Base-by-base conservation (phyloP, 495 filamentous ascomycete genomes). In the Friedmanniomyces endolithicus region DNA sequence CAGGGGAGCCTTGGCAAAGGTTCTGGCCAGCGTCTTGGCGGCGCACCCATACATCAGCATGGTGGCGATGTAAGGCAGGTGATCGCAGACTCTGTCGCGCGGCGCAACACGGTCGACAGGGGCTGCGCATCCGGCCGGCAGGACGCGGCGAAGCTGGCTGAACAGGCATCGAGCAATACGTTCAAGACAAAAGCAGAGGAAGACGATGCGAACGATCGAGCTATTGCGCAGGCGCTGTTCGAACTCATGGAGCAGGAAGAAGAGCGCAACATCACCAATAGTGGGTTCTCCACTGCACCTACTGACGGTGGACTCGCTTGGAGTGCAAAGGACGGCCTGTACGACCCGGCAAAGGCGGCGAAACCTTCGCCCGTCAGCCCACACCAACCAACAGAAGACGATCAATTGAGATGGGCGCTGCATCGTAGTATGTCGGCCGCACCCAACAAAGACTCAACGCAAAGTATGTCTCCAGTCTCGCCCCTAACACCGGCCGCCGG, bases 231-330 rank as follows among this genome's bases (percentile, higher is more conserved):
- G 59, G 90, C 88, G 0, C 77, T 90, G 24, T 88, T 86, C 70
- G 90, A 97, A 51, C 70, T 97, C 11, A 84, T 94, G 27, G 83
- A 90, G 62, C 78, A 89, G 59, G 85, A 90, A 60, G 90, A 96
- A 60, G 78, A 84, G 51, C 78, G 77, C 64, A 84, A 80, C 64
- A 79, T 86, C 55, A 84, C 84, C 6, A 52, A 52, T 3, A 68
- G 74, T 20, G 73, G 72, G 0, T 88, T 56, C 29, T 50, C 49
- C 24, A 58, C 52, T 22, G 52, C 47, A 12, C 59, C 55, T 8
- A 4, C 40, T 3, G 52, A 51, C 3, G 68, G 64, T 27, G 68
- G 68, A 25, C 59, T 71, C 12, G 64, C 58, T 11, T 69, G 68
- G 68, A 56, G 65, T 51, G 56, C 52, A 12, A 59, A 64, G 22